Base-by-base conservation (phyloP, 306 rosid species). In the Quercus cerris region DNA sequence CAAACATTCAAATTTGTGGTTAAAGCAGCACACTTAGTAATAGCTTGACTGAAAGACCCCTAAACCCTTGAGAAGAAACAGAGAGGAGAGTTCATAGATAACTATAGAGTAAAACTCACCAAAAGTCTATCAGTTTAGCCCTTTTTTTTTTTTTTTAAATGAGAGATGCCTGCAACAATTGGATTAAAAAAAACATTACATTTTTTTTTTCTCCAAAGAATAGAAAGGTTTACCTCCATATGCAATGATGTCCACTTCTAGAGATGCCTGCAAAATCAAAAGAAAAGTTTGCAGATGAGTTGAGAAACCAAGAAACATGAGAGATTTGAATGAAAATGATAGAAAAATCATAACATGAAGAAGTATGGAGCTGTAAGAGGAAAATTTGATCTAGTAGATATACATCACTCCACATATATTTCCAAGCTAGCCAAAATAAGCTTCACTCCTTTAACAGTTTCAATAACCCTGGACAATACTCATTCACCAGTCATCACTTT, bases 211-310 rank as follows among this genome's bases (percentile, higher is more conserved):
- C 10, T 9, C 46, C 52, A 35, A 27, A 8, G 52, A 56, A 66
- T 55, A 11, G 31, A 73, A 68, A 79, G 61, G 27, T 18, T 51
- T 77, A 95, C 99, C 99, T 90, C 97, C 99, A 84, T 95, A 93
- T 57, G 96, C 98, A 84, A 95, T 94, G 74, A 91, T 84, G 73
- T 93, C 97, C 20, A 95, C 98, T 81, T 93, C 89, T 31, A 95
- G 74, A 72, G 81, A 82, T 68, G 92, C 91, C 99, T 95, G 92
- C 31, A 86, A 87, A 25, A 73, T 54, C 85, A 78, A 77, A 23
- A 20, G 51, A 74, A 74, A 77, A 74, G 18, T 51, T 56, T 77
- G 27, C 54, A 77, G 38, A 49, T 75, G 80, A 58, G 49, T 14
- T 14, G 7, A 11, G 41, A 15, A 17, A 25, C 46, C 7, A n/a